phyloP scores from a whole-genome alignment of 2,329 filamentous ascomycete species.

The Ophiostoma fasciatum region DNA sequence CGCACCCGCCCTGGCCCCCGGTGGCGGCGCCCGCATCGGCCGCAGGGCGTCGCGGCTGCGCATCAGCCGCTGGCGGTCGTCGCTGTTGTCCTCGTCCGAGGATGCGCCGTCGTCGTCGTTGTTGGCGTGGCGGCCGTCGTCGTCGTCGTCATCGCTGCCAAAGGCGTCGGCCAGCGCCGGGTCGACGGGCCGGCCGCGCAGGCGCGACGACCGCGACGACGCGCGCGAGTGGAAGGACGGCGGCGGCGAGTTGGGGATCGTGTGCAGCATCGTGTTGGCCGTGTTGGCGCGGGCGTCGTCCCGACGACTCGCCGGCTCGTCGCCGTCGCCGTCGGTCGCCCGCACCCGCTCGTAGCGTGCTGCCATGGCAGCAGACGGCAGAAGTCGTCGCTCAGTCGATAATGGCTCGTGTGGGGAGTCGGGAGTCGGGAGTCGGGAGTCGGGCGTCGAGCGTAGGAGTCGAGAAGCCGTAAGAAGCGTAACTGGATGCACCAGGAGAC shows the following conservation, averaged over 20 bases:
- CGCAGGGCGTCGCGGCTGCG: slow-evolving; percentile 34
- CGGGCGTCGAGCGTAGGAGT: too few species aligned
- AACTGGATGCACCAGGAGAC: too few species aligned
- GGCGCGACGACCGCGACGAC: slow-evolving; percentile 37
- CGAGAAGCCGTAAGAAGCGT: too few species aligned
- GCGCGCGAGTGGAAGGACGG: slow-evolving; percentile 83
- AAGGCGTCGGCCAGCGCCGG: slow-evolving; percentile 86
- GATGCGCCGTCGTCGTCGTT: slow-evolving; percentile 66
- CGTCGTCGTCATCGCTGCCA: slow-evolving; percentile 66
- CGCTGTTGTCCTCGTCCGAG: slow-evolving; percentile 60
- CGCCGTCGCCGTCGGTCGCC: slow-evolving; percentile 22
- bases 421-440: not conserved
- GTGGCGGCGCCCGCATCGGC: slow-evolving; percentile 7
- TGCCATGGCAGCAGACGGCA: slow-evolving; percentile 26
- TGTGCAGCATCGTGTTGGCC: slow-evolving; percentile 20
- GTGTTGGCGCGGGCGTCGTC: slow-evolving; percentile 41
- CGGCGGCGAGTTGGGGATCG: slow-evolving; percentile 44
- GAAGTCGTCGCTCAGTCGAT: not conserved
- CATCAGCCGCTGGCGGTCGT: slow-evolving; percentile 79
- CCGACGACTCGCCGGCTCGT: slow-evolving; percentile 22
- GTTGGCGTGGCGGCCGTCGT: slow-evolving; percentile 40
- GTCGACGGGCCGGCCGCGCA: slow-evolving; percentile 34
- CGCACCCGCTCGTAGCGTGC: slow-evolving; percentile 44
- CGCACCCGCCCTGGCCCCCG: slow-evolving; percentile 12
- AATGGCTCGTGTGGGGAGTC: not conserved